Base-by-base conservation (phyloP, 345 rosid species). In the Populus ilicifolia region DNA sequence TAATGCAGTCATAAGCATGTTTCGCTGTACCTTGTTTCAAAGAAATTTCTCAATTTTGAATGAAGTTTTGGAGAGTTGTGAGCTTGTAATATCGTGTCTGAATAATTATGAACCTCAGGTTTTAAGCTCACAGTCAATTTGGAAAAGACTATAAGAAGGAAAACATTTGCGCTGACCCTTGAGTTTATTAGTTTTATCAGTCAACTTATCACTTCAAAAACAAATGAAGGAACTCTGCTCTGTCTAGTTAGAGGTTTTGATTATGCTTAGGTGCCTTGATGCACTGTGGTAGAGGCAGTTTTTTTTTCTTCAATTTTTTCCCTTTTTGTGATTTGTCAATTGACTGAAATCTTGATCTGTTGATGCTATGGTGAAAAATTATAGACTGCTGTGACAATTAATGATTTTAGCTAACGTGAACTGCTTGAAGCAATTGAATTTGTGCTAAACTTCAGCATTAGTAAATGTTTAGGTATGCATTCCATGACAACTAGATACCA, bases 391-490 rank as follows among this genome's bases (percentile, higher is more conserved):
- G 48, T 8, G 3, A 21, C 12, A 6, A 14, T 13, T 61, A 6
- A 59, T 39, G 33, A 25, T 23, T 62, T 73, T 73, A 25, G 48
- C 81, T 30, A 64, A 18, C 23, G 33, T n/a, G 64, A 75, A n/a
- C 25, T 56, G 63, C 27, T 56, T 56, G 63, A 56, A 56, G 12
- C n/a, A 23, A 8, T 56, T 5, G 3, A n/a, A n/a, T 56, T 56
- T 56, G 63, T n/a, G 13, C 63, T 56, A n/a, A n/a, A 23, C 23
- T n/a, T 56, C 23, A 54, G 29, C 63, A 56, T n/a, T 4, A 56
- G 63, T 9, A 21, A 56, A n/a, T 10, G 14, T 11, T 56, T n/a
- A 56, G 63, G 29, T 67, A 16, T 67, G 25, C 25, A 75, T 39
- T n/a, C 21, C 48, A 67, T 48, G n/a, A 2, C 74, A 50, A 39